phyloP scores from a whole-genome alignment of 2,329 filamentous ascomycete species.

The Fusarium lateritium region DNA sequence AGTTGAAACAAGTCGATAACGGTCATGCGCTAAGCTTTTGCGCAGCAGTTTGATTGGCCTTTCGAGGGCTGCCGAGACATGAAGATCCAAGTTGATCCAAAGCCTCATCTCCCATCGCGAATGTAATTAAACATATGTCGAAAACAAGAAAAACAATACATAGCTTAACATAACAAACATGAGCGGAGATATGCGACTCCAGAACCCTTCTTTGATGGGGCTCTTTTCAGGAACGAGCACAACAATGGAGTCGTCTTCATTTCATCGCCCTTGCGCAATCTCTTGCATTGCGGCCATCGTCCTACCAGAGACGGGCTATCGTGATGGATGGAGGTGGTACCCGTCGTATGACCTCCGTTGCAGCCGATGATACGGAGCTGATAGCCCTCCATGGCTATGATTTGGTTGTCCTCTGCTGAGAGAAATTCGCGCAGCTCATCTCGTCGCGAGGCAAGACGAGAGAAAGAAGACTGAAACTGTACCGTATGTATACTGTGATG shows the following conservation, averaged over 20 bases:
- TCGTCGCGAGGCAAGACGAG: constrained; percentile 5
- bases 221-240: constrained; percentile 13
- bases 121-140: constrained; percentile 32
- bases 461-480: constrained; percentile 4
- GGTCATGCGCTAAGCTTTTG: constrained; percentile 23
- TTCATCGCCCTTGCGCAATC: constrained; percentile 27
- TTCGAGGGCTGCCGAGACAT: constrained; percentile 18
- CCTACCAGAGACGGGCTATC: constrained; percentile 11
- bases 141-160: constrained; percentile 7
- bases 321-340: constrained; percentile 6
- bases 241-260: constrained; percentile 29
- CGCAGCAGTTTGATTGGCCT: constrained; percentile 23
- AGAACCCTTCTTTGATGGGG: constrained; percentile 4
- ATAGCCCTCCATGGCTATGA: neutral
- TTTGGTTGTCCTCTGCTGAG: neutral
- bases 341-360: constrained; percentile 22
- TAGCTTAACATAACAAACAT: neutral
- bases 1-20: constrained; percentile 1
- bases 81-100: constrained; percentile 20
- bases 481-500: constrained; percentile 34
- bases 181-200: constrained; percentile 2
- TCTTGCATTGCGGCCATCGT: constrained; percentile 24
- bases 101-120: constrained; percentile 26
- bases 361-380: constrained; percentile 20
- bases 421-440: constrained; percentile 42